A percentile compares a stretch with the other conserved stretches of the same genome.
Conservation (phyloP, 176 grass and related monocot species). For the Zizania latifolia region DNA sequence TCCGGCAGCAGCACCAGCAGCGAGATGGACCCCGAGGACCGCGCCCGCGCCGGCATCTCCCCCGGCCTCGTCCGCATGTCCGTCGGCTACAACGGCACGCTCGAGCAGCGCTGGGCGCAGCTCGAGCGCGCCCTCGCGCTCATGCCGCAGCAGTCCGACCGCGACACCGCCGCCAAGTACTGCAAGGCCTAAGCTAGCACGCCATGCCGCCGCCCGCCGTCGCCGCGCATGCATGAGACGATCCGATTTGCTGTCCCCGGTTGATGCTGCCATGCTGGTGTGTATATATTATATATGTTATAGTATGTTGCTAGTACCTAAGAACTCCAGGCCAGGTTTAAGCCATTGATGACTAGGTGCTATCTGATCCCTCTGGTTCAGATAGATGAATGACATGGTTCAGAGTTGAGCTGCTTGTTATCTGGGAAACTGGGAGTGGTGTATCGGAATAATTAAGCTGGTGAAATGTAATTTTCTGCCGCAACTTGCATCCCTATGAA, state of each 20-base stretch:
- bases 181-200: slow-evolving; percentile 38
- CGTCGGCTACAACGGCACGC: slow-evolving; percentile 76
- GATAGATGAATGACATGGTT: slow-evolving; percentile 14
- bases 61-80: slow-evolving; percentile 86
- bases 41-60: slow-evolving; percentile 56
- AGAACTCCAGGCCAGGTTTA: not conserved
- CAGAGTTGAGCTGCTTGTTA: not conserved
- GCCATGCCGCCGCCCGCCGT: no score
- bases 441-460: no score
- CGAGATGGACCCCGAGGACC: slow-evolving; percentile 78
- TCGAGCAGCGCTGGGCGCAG: slow-evolving; percentile 93
- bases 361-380: slow-evolving; percentile 23
- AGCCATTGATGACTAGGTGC: not conserved
- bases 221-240: not conserved
- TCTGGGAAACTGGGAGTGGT: not conserved
- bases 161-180: not conserved
- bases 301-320: not conserved
- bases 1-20: slow-evolving; percentile 92
- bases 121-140: slow-evolving; percentile 70
- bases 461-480: no score
- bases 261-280: not conserved
- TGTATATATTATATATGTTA: not conserved
- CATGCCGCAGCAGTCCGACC: slow-evolving; percentile 29
- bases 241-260: not conserved
- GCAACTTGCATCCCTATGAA: no score